These are phyloP conservation scores for Penicillium sumatraense DNA, from an alignment of 2,329 filamentous ascomycete species.

Conservation along the genomic window DNA sequence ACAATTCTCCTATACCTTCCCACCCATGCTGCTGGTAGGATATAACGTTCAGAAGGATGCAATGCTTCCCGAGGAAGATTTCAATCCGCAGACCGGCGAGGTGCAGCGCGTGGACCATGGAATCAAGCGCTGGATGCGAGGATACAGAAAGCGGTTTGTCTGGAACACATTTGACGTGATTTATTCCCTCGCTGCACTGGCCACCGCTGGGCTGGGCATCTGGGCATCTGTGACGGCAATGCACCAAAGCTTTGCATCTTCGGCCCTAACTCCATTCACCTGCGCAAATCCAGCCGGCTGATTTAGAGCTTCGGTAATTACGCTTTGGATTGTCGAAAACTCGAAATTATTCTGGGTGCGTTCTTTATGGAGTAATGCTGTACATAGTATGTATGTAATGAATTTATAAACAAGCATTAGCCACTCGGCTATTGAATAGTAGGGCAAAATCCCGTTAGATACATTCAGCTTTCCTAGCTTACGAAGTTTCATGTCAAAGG, in stretches of 20 bases:
- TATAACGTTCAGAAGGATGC: slow-evolving; percentile 34
- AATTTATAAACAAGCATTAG: no score
- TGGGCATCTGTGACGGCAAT: slow-evolving; percentile 19
- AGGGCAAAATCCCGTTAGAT: no score
- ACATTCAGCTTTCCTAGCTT: no score
- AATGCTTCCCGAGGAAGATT: slow-evolving; percentile 27
- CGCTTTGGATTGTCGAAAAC: background rate
- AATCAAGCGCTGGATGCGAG: slow-evolving; percentile 18
- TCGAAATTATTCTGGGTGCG: background rate
- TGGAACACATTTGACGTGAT: slow-evolving; percentile 20
- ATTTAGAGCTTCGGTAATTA: background rate
- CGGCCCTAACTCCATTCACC: slow-evolving; percentile 15
- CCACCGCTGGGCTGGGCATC: slow-evolving; percentile 17
- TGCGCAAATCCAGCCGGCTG: slow-evolving; percentile 19
- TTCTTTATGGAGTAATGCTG: no score
- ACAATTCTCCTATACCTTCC: slow-evolving; percentile 37
- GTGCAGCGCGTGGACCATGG: slow-evolving; percentile 15
- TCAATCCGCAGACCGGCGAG: slow-evolving; percentile 20
- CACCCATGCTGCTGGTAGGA: slow-evolving; percentile 33
- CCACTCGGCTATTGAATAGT: no score
- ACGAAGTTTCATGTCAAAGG: no score
- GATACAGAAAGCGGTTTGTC: slow-evolving; percentile 17
- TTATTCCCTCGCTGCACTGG: slow-evolving; percentile 14
- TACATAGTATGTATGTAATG: no score
- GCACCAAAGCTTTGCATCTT: slow-evolving; percentile 4